phyloP scores from a whole-genome alignment of 106 monocot genomes.

The Acorus gramineus region DNA sequence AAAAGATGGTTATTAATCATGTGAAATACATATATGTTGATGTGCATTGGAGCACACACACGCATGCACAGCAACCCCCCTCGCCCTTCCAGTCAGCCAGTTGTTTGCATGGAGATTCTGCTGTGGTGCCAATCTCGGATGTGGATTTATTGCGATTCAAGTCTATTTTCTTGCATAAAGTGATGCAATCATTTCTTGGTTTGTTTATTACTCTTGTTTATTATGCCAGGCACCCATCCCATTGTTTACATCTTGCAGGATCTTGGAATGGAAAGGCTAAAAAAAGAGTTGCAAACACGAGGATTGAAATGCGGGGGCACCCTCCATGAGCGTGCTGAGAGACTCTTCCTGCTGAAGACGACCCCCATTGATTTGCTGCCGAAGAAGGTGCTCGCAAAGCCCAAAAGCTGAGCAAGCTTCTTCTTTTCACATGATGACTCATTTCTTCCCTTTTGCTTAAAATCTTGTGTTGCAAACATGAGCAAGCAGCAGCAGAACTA shows the following conservation, averaged over 20 bases:
- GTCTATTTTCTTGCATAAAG: neutral
- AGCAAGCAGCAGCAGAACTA: too few relatives aligned
- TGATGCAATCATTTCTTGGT: neutral
- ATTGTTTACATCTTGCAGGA: constrained; percentile 21
- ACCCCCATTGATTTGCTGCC: constrained; percentile 74
- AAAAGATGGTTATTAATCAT: too few relatives aligned
- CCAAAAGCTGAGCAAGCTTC: neutral
- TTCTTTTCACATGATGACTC: too few relatives aligned
- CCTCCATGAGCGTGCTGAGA: constrained; percentile 69
- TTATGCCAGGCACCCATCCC: neutral
- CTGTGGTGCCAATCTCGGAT: too few relatives aligned
- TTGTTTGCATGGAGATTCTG: too few relatives aligned
- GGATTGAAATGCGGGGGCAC: constrained; percentile 95
- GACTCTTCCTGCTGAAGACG: constrained; percentile 84
- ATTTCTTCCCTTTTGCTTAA: too few relatives aligned
- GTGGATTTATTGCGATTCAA: too few relatives aligned
- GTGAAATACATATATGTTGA: too few relatives aligned
- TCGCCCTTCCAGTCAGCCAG: too few relatives aligned
- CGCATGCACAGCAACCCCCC: too few relatives aligned
- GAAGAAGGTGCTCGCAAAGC: constrained; percentile 73
- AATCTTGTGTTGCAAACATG: too few relatives aligned
- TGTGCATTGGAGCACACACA: too few relatives aligned
- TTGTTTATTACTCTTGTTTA: neutral
- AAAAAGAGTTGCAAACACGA: constrained; percentile 50
- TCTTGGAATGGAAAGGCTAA: constrained; percentile 81